These are phyloP conservation scores for Ophiostoma australiae DNA, from an alignment of 2,329 filamentous ascomycete species.

Conservation along the genomic window DNA sequence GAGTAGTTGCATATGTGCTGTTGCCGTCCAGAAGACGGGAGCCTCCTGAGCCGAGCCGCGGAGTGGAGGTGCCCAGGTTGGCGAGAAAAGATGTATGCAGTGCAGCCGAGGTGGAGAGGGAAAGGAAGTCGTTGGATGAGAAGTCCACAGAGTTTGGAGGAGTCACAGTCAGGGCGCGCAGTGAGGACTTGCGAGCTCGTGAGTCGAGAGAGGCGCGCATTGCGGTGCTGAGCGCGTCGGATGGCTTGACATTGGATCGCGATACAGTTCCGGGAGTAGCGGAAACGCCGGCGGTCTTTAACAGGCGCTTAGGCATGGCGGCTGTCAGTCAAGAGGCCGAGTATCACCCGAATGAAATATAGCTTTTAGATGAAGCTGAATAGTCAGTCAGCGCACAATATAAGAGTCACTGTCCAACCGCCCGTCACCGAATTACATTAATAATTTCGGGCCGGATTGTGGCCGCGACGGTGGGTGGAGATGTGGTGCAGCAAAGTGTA, in stretches of 20 bases:
- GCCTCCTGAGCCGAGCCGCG: background rate
- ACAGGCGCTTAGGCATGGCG: background rate
- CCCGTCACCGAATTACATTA: background rate
- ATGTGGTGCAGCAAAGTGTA: background rate
- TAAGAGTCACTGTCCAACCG: background rate
- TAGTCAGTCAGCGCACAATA: background rate
- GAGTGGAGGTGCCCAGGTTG: background rate
- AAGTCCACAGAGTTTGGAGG: constrained; percentile 50
- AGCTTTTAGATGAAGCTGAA: background rate
- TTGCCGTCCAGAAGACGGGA: background rate
- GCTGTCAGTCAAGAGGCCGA: no score
- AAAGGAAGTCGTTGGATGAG: constrained; percentile 74
- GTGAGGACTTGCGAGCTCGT: constrained; percentile 11
- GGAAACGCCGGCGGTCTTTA: background rate
- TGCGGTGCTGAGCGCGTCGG: background rate
- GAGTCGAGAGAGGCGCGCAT: background rate
- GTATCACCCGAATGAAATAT: no score
- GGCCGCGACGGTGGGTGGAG: background rate
- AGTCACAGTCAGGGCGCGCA: constrained; percentile 16
- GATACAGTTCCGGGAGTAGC: background rate
- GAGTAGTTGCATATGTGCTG: constrained; percentile 38
- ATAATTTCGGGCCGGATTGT: background rate
- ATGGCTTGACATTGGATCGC: background rate
- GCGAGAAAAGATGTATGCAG: constrained; percentile 43
- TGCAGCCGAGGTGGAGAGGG: constrained; percentile 48